Conservation (phyloP, 768 basidiomycete species). For the Daedalea quercina region DNA sequence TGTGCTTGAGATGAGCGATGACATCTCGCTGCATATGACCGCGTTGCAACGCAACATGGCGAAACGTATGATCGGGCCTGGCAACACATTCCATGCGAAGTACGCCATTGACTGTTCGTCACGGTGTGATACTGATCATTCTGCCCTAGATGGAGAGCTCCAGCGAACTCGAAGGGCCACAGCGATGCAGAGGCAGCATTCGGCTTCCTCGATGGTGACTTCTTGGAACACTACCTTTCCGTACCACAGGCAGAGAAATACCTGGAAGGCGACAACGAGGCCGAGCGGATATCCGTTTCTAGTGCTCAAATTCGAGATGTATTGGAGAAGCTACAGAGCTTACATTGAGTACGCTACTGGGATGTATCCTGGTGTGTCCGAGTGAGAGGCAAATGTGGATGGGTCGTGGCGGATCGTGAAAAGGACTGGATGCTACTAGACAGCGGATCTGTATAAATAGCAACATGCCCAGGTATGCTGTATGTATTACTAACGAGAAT, state of each 20-base stretch:
- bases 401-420: neutral
- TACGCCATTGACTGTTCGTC: constrained; percentile 24
- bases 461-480: neutral
- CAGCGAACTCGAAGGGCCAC: constrained; percentile 47
- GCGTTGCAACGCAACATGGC: constrained; percentile 73
- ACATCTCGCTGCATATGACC: constrained; percentile 52
- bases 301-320: constrained; percentile 32
- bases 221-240: constrained; percentile 62
- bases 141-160: constrained; percentile 57
- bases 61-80: constrained; percentile 41
- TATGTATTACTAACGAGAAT: constrained; percentile 1
- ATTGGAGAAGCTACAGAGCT: constrained; percentile 35
- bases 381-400: neutral
- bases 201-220: constrained; percentile 88
- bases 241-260: constrained; percentile 39
- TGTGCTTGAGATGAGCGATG: constrained; percentile 51
- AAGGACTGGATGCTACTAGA: constrained; percentile 1
- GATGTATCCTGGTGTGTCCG: neutral
- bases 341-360: constrained; percentile 28
- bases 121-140: neutral
- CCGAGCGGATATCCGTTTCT: constrained; percentile 47
- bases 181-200: constrained; percentile 54
- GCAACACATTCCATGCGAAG: constrained; percentile 56
- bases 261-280: constrained; percentile 48
- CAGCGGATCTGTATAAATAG: constrained; percentile 1